Evolutionary conservation across 176 grass and related monocot genomes (phyloP), one percentile per base, ranked within the genome.

Genomic region (Alloteropsis semialata): DNA sequence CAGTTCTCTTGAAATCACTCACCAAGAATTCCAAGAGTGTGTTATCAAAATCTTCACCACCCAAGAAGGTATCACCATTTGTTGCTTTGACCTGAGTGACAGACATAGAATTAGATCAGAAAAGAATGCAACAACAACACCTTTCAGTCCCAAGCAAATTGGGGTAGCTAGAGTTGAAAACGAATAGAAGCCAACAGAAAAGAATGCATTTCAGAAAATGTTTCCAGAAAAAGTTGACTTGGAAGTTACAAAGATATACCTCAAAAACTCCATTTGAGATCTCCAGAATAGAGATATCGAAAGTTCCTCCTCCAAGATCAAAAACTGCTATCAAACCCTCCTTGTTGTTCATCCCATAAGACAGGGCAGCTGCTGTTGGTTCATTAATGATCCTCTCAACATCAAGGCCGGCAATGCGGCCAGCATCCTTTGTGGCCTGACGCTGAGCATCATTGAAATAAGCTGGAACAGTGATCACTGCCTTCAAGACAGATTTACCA

Each of bases 191-290:
- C n/a, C n/a, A n/a, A n/a, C n/a, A n/a, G n/a, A n/a, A 53, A n/a
- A 51, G 5, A 44, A 65, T 33, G 22, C 11, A 38, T 19, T 7
- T 67, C 62, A 39, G 6, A 80, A 25, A 18, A 80, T 19, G 17
- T 25, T 51, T 66, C 0, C 25, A 63, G 6, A 48, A 28, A 2
- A 50, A 79, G 21, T 13, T 80, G 22, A 27, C 32, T 13, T 39
- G 3, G 28, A 80, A 37, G n/a, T 80, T 17, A 27, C 8, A 30
- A 39, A 21, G 11, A 79, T 1, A 67, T 67, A 94, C 92, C 92
- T 94, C 92, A 82, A 94, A 94, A 11, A 91, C 92, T 63, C 92
- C 92, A 79, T 94, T 94, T 30, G 89, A 94, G 55, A 94, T 94
- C 75, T 94, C 92, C 72, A 94, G 88, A 50, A 94, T 91, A 24